Base-by-base conservation (phyloP, 371 early-diverging fungal genomes). In the Mortierella sp. region DNA sequence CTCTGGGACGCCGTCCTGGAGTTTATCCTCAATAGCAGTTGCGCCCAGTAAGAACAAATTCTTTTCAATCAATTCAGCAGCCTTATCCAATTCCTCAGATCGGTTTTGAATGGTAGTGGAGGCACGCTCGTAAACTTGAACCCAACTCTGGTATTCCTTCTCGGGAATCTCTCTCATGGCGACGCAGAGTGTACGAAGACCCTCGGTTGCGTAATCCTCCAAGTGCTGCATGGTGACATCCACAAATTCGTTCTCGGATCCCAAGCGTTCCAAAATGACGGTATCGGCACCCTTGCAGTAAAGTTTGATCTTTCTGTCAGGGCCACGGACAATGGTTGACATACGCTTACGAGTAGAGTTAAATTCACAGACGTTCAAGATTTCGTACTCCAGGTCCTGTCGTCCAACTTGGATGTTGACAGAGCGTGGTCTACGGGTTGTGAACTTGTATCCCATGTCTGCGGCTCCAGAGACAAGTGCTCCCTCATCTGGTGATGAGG, bases 271-370 rank as follows among this genome's bases (percentile, higher is more conserved):
- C 42, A 97, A 79, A 76, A 99, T 99, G 15, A 99, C 98, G 0
- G 97, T 96, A 83, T 99, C 99, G 15, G 99, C 98, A 34, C 99
- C 99, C 79, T 99, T 99, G 80, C 94, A 94, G 88, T 96, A 97
- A 55, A 99, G 84, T 76, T 94, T 93, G 76, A 99, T 94, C 42
- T 90, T 89, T 31, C 96, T 96, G 70, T 97, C 96, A 2, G 97
- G 95, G 47, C 91, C 88, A 26, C 97, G 93, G n/a, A 97, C 88
- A 42, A 99, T 85, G 12, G 96, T 94, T 5, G 96, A 95, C 99
- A 99, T 98, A 70, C 99, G 91, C 84, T 99, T 99, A 57, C 99
- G 91, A 19, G 97, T 97, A 40, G 95, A 95, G 82, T 98, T 98
- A 88, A 99, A 99, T 83, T 99, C 99, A 85, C 95, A 95, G 73